Conservation (phyloP, 1,284 basidiomycete genomes). For the Fomitopsis schrenkii region DNA sequence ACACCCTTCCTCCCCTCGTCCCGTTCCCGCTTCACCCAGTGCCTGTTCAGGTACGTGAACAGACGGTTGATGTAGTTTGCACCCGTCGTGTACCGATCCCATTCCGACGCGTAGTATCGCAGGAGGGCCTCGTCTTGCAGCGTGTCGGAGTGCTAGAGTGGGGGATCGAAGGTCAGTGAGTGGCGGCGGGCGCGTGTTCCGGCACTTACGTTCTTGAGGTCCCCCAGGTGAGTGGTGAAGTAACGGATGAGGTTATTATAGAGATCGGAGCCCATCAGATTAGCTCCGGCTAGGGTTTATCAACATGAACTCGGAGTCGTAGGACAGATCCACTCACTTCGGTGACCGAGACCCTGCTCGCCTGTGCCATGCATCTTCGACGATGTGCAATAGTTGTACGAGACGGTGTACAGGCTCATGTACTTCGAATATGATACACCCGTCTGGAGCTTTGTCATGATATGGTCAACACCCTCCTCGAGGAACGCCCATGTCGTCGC, state of each 20-base stretch:
- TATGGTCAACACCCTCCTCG: constrained; percentile 87
- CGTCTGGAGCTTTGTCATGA: constrained; percentile 85
- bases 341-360: constrained; percentile 46
- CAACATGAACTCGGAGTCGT: constrained; percentile 15
- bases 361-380: constrained; percentile 74
- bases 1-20: constrained; percentile 97
- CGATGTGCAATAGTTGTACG: constrained; percentile 96
- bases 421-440: constrained; percentile 93
- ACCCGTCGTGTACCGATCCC: constrained; percentile 96
- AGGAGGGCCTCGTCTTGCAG: constrained; percentile 87
- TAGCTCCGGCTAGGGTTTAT: constrained; percentile 71
- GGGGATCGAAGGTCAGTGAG: neutral
- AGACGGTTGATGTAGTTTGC: constrained; percentile 95
- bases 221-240: constrained; percentile 64
- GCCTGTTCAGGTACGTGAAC: constrained; percentile 96
- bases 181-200: neutral
- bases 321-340: constrained; percentile 45
- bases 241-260: constrained; percentile 88
- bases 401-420: constrained; percentile 90
- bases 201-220: constrained; percentile 56
- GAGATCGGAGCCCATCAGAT: constrained; percentile 92
- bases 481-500: constrained; percentile 89
- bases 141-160: constrained; percentile 65
- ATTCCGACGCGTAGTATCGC: constrained; percentile 89
- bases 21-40: constrained; percentile 98